Percentiles rank a stretch among this genome's conserved stretches.
These are phyloP conservation scores for Talaromyces nanjingensis DNA, from an alignment of 495 filamentous ascomycete species.

Conservation along the genomic window DNA sequence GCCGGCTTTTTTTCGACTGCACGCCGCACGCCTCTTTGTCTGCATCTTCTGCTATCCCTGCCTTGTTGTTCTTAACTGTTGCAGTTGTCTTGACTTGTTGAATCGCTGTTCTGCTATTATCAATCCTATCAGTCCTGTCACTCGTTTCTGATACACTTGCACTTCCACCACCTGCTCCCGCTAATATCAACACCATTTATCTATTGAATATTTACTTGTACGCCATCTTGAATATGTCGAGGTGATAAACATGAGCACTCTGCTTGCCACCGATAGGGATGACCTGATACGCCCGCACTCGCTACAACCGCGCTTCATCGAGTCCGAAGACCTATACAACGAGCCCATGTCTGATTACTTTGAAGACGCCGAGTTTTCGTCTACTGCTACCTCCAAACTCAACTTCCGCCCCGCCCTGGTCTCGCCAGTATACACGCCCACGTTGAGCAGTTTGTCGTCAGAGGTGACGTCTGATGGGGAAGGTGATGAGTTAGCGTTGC, in stretches of 20 bases:
- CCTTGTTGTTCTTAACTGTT: neutral
- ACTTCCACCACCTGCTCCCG: neutral
- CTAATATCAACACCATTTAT: too few relatives aligned
- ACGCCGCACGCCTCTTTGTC: neutral
- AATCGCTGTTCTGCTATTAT: neutral
- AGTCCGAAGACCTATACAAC: conserved; percentile 15
- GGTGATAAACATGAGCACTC: conserved; percentile 34
- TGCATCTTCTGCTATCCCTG: neutral
- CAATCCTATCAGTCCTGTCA: neutral
- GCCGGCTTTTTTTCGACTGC: conserved; percentile 3
- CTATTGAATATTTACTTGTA: too few relatives aligned
- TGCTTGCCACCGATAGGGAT: conserved; percentile 33
- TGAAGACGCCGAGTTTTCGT: conserved; percentile 26
- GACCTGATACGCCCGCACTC: conserved; percentile 25
- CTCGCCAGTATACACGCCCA: conserved; percentile 40
- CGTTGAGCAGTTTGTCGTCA: conserved; percentile 56
- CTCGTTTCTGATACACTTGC: neutral
- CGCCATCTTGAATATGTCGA: neutral
- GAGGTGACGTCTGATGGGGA: conserved; percentile 42
- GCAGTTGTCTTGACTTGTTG: too few relatives aligned
- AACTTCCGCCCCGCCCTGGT: conserved; percentile 20
- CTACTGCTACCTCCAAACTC: conserved; percentile 18
- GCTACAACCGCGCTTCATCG: neutral
- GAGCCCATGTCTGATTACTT: conserved; percentile 29
- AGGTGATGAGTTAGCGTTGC: conserved; percentile 48